phyloP scores from a whole-genome alignment of 345 rosid genomes.

The Gossypium australe region DNA sequence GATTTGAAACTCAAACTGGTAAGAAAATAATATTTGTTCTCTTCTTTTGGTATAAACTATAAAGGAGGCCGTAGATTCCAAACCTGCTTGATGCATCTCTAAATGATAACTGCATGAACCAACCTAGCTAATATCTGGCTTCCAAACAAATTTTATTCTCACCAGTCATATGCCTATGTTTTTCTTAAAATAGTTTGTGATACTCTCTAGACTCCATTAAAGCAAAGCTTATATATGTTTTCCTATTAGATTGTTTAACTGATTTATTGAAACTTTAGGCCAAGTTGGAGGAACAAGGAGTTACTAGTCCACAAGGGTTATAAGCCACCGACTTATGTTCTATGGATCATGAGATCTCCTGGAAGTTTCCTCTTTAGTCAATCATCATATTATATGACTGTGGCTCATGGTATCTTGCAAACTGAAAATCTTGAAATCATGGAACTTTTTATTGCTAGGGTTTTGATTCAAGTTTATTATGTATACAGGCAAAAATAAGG shows the following conservation, averaged over 20 bases:
- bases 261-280: background rate
- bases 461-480: background rate
- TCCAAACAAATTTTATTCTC: background rate
- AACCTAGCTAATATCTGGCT: background rate
- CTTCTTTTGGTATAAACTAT: background rate
- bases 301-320: background rate
- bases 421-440: background rate
- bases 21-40: background rate
- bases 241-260: background rate
- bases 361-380: background rate
- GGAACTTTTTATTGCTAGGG: background rate
- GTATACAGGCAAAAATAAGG: slow-evolving; percentile 1
- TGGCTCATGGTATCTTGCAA: background rate
- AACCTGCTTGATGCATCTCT: background rate
- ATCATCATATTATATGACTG: background rate
- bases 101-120: background rate
- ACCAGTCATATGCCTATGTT: background rate
- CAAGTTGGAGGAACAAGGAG: slow-evolving; percentile 1
- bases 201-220: background rate
- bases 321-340: background rate
- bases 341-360: background rate
- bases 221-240: background rate
- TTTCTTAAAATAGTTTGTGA: background rate
- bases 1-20: slow-evolving; percentile 54
- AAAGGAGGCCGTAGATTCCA: background rate